Evolutionary conservation across 2,329 filamentous ascomycete genomes (phyloP), one percentile per base, ranked within the genome.

Genomic region (Ceratocystis colombiana): DNA sequence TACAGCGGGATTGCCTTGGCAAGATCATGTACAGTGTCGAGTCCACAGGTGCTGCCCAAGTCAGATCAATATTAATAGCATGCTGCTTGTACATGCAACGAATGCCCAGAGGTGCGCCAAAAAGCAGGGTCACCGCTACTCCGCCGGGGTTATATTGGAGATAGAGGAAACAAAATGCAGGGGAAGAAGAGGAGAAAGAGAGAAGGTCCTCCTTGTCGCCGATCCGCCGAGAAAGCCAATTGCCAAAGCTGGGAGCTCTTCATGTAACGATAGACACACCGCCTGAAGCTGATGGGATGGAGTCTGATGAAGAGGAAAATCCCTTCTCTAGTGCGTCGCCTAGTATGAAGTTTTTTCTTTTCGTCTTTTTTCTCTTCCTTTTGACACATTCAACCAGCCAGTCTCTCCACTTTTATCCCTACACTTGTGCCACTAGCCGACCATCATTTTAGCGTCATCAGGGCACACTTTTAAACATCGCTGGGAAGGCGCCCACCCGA

Each of bases 101-200:
- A 33, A 8, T 7, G 30, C 37, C 37, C 12, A 41, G 37, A 15
- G 37, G 37, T 41, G 37, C 37, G 37, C 37, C 37, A 15, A 48
- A 48, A 48, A 48, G 50, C 37, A 41, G n/a, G 55, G 55, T 59
- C 55, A 59, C 28, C 55, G 55, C 55, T 37, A 59, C 55, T 59
- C 28, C n/a, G 55, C 55, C 22, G 25, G 37, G 5, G 25, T 33
- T 17, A n/a, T 59, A 30, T 59, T 37, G 28, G 28, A 59, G 17
- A 25, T 15, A 8, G 28, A 59, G 55, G 17, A 59, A 37, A 59
- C 55, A 59, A 59, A 2, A 59, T n/a, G 55, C 55, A 59, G 55
- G 55, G 55, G 55, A 59, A 59, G 17, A 37, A 59, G 28, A 5
- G 28, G 17, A 50, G 17, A n/a, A 20, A 50, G 22, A 50, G 22